Conservation (phyloP, 2,329 filamentous ascomycete genomes). For the Ceratocystis eucalypticola region DNA sequence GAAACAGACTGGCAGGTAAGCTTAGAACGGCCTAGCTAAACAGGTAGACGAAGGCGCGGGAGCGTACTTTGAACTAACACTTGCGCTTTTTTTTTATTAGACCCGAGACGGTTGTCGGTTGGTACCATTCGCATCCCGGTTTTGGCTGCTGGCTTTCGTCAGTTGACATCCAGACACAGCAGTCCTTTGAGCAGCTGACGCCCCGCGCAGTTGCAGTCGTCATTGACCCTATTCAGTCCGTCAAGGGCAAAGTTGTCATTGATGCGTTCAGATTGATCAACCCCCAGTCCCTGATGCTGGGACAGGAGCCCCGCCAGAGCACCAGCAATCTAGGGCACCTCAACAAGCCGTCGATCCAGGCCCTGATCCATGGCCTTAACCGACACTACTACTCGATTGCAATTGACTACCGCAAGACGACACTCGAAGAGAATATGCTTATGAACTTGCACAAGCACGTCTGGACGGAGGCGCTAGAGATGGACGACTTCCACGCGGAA, state of each 20-base stretch:
- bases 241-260: slow-evolving; percentile 99
- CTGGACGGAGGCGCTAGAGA: slow-evolving; percentile 93
- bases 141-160: slow-evolving; percentile 99
- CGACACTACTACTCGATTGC: slow-evolving; percentile 98
- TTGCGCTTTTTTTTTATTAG: slow-evolving; percentile 32
- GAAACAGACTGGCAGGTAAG: slow-evolving; percentile 84
- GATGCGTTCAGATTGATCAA: slow-evolving; percentile 98
- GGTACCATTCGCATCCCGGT: slow-evolving; percentile 98
- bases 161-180: slow-evolving; percentile 98
- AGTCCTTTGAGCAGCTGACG: slow-evolving; percentile 98
- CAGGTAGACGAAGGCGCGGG: too few species aligned
- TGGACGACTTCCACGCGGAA: slow-evolving; percentile 87
- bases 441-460: slow-evolving; percentile 99
- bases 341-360: slow-evolving; percentile 99
- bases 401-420: slow-evolving; percentile 96
- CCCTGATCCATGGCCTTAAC: slow-evolving; percentile 94
- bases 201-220: slow-evolving; percentile 94
- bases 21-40: slow-evolving; percentile 1
- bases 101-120: slow-evolving; percentile 92
- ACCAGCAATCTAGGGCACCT: slow-evolving; percentile 95
- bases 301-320: slow-evolving; percentile 92
- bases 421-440: slow-evolving; percentile 96
- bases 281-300: slow-evolving; percentile 93
- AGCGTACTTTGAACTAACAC: background rate
- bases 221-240: slow-evolving; percentile 95